Evolutionary conservation across 352 stramenopile species (phyloP), one percentile per base, ranked within the genome.

Genomic region (Blastocystis sp.): DNA sequence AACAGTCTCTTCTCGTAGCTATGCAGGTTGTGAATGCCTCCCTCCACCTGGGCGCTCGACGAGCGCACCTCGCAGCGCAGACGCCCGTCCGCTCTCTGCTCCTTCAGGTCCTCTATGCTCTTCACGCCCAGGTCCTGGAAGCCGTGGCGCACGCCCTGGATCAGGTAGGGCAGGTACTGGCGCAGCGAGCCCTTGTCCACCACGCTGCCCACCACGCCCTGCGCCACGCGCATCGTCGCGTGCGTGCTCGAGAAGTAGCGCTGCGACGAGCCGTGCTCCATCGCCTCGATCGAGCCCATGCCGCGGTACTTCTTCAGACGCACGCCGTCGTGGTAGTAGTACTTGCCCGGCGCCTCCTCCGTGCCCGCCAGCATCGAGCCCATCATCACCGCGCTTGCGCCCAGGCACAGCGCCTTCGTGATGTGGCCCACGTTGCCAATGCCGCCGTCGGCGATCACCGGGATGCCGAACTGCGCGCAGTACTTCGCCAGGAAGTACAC

Each of bases 271-370:
- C 97, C 97, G 89, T 98, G 96, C 28, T 92, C 94, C 96, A 99
- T 99, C 65, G 97, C 97, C 91, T 99, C 97, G 40, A 99, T 94
- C 77, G 94, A 98, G 76, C 97, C 97, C 97, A 99, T 99, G 87
- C 97, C 97, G 89, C 97, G 94, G 92, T 99, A 99, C 90, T 98
- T 96, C 92, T 99, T 99, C 45, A 99, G 92, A 79, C 97, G 95
- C 81, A 99, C 96, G 62, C 97, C 97, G 90, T 99, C 96, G 92
- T 99, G 96, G 92, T 98, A 99, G 90, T 98, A 99, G 92, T 99
- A 99, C 90, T 99, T 96, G 41, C 97, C 97, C 2, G 97, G 97
- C 40, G 96, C 94, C 91, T 99, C 97, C 89, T 99, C 97, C 2
- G 96, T 99, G 71, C 97, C 97, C 34, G 97, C 97, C 86, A 99